Evolutionary conservation across 768 basidiomycete genomes (phyloP), one percentile per base, ranked within the genome.

Genomic region (Hydnum rufescens): DNA sequence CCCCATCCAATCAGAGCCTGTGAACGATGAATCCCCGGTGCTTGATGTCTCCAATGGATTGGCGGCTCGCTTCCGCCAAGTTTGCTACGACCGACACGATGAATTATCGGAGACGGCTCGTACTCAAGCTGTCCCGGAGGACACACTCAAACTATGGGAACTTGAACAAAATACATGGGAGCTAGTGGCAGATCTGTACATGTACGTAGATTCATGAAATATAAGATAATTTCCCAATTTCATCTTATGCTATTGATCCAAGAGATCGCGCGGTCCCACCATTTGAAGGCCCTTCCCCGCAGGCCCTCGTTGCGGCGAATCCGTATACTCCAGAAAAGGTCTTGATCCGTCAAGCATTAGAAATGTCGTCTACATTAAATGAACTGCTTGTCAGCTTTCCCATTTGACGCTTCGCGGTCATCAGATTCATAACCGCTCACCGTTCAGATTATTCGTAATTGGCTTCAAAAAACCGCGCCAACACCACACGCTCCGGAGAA

Each of bases 261-360:
- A 82, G 83, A n/a, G 73, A 77, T 22, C 75, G 84, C 43, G 83
- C 81, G 68, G 77, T 74, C 0, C 73, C 76, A 42, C 63, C 67
- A n/a, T 64, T 68, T 3, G 59, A 65, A 1, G 64, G 66, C 25
- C 70, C 74, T 8, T 66, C 74, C 19, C 71, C 82, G 0, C 71
- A 68, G 49, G 66, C 70, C 3, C 65, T 87, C 5, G 70, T 88
- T 32, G 60, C 70, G 1, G 66, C 74, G 57, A 89, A 92, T 60
- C 84, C 86, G 0, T 90, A 88, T 65, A 82, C 81, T 0, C 85
- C 88, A 0, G 77, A 82, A 0, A 72, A 76, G 3, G 77, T 77
- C 0, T 72, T 90, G 26, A 82, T 81, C 0, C 79, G 85, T 60
- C 73, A 77, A 2, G 74, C 85, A 49, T 73, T 90, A 70, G 65